Evolutionary conservation across 179 eudicot genomes (phyloP).

Genomic region (Silene coronaria): DNA sequence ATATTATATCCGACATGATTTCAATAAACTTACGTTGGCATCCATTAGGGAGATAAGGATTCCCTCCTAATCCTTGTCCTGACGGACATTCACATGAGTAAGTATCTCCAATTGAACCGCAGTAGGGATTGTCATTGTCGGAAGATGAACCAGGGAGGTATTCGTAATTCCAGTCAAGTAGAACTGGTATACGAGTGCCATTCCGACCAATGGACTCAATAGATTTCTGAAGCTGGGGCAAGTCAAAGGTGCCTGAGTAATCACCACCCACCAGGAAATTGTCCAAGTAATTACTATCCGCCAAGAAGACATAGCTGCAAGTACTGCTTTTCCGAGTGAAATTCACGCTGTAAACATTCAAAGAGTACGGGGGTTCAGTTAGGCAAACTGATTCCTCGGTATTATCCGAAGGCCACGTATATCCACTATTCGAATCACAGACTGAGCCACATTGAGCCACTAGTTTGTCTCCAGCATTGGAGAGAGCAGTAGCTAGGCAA

Average conservation of each 20-base stretch:
- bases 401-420: background rate
- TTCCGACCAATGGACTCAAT: conserved; percentile 7
- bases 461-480: background rate
- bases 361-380: conserved; percentile 6
- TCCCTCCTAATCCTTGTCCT: conserved; percentile 21
- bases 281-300: background rate
- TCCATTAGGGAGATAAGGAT: conserved; percentile 31
- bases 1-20: background rate
- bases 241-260: background rate
- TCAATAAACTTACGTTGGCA: conserved; percentile 25
- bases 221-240: conserved; percentile 10
- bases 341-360: conserved; percentile 18
- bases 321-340: background rate
- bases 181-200: conserved; percentile 11
- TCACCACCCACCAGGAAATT: background rate
- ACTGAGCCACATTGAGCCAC: conserved; percentile 23
- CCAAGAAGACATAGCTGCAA: conserved; percentile 13
- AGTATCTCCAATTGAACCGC: background rate
- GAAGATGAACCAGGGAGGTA: conserved; percentile 14
- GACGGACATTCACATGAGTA: background rate
- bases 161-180: conserved; percentile 2
- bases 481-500: conserved; percentile 18
- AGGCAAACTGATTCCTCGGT: conserved; percentile 16
- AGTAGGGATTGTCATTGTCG: background rate
- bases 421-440: background rate